Base-by-base conservation (phyloP, 192 early-diverging fungal genomes). In the Oehlia diaphana region DNA sequence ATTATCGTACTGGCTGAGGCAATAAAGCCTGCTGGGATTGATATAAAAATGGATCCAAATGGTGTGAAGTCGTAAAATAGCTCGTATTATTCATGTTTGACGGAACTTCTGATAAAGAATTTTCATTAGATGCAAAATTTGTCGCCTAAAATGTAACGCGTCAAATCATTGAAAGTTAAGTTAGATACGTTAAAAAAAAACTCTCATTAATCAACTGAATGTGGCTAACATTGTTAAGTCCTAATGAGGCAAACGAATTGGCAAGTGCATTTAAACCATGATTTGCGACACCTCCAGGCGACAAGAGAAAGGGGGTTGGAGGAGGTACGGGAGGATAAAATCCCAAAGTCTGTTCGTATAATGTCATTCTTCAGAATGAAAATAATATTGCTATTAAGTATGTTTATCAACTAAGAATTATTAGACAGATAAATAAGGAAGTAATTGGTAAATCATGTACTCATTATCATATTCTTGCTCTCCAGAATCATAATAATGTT, bases 181-280 rank as follows among this genome's bases (percentile, higher is more conserved):
- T 53, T 61, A 74, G 35, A 74, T 44, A 33, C 4, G 12, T 39
- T n/a, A 39, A 28, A 16, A 61, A 58, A 71, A 42, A 7, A 5
- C 4, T 9, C 39, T 62, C 26, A 78, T 74, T 13, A 14, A 19
- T 74, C 8, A 66, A n/a, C 33, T 37, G 3, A 14, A 42, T 42
- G 7, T 23, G 44, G 9, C 75, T 74, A 12, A 76, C 58, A 9
- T 44, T 76, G 13, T 65, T 76, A 65, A 81, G 78, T 31, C 74
- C 75, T 49, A 81, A 68, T 16, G 72, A 74, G 14, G 80, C 80
- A 65, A 81, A 77, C 7, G 80, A 77, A 39, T 77, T 67, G 16
- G 72, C 74, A 31, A 81, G 39, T 12, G 80, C 49, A 62, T 62
- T 79, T 28, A 78, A 44, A 47, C 76, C 66, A 62, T 49, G 50